These are phyloP conservation scores for Debaryomyces hansenii DNA, from an alignment of 805 yeast species.

Conservation along the genomic window DNA sequence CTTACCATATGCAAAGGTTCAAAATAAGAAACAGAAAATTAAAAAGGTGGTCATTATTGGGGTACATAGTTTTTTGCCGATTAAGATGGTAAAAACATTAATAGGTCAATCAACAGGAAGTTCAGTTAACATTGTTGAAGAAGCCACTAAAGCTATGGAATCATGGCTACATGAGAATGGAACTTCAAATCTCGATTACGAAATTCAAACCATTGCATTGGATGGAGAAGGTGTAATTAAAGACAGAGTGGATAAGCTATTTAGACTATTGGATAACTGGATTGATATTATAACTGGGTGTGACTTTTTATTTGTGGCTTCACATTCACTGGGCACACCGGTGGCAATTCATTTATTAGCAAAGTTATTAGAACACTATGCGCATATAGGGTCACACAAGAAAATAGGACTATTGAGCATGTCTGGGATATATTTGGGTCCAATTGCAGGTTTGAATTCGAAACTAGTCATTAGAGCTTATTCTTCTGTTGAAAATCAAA, in stretches of 20 bases:
- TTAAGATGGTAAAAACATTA: constrained; percentile 34
- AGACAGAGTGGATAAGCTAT: constrained; percentile 25
- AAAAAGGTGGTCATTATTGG: constrained; percentile 33
- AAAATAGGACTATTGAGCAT: constrained; percentile 35
- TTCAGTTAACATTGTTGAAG: constrained; percentile 25
- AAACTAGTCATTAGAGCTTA: constrained; percentile 40
- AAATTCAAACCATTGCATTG: constrained; percentile 36
- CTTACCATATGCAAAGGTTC: constrained; percentile 5
- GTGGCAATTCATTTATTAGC: constrained; percentile 30
- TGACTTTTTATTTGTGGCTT: constrained; percentile 33
- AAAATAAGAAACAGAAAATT: constrained; percentile 8
- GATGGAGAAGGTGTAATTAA: constrained; percentile 40
- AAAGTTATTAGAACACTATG: constrained; percentile 12
- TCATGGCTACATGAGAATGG: constrained; percentile 22
- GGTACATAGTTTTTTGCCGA: constrained; percentile 42
- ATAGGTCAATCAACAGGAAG: constrained; percentile 40
- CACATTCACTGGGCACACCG: constrained; percentile 35
- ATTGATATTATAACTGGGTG: constrained; percentile 20
- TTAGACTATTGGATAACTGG: constrained; percentile 35
- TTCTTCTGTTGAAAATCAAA: constrained; percentile 33
- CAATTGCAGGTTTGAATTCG: constrained; percentile 29
- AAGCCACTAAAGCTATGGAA: constrained; percentile 28
- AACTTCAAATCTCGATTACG: constrained; percentile 10
- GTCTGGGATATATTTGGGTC: constrained; percentile 36
- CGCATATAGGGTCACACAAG: constrained; percentile 9